A percentile compares a stretch with the other conserved stretches of the same genome.
phyloP scores from a whole-genome alignment of 371 early-diverging fungal species.

The Cokeromyces recurvatus region DNA sequence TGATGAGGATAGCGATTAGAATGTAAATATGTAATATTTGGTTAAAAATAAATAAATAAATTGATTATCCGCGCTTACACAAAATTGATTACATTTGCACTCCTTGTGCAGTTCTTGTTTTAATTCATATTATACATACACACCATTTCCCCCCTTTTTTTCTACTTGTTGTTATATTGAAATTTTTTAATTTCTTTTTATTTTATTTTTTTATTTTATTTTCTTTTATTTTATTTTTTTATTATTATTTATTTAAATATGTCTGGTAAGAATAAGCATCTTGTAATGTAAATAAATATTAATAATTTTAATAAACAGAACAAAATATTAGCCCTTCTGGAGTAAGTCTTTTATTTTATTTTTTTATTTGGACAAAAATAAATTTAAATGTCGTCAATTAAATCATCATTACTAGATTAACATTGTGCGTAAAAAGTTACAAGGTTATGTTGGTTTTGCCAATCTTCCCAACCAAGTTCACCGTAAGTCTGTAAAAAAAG shows the following conservation, averaged over 20 bases:
- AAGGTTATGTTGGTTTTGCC: conserved; percentile 96
- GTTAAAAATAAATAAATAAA: no score
- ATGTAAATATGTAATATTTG: no score
- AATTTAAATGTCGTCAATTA: no score
- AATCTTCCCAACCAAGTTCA: conserved; percentile 99
- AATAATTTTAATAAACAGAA: conserved; percentile 8
- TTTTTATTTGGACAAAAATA: neutral
- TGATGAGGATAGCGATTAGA: neutral
- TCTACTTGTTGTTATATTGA: no score
- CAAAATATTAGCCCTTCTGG: conserved; percentile 33
- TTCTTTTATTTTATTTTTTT: neutral
- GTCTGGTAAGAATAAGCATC: conserved; percentile 20
- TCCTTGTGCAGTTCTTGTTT: no score
- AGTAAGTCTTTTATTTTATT: conserved; percentile 14
- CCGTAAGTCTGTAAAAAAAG: conserved; percentile 96
- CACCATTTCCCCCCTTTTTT: no score
- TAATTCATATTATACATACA: no score
- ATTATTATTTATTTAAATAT: neutral
- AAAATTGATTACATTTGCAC: no score
- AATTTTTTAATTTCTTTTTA: neutral
- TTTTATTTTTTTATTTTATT: conserved; percentile 3
- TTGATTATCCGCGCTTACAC: no score
- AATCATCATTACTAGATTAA: conserved; percentile 23
- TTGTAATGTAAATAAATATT: neutral
- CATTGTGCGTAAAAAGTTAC: conserved; percentile 72